Evolutionary conservation across 768 basidiomycete genomes (phyloP).

Genomic region (Collybia sp.): DNA sequence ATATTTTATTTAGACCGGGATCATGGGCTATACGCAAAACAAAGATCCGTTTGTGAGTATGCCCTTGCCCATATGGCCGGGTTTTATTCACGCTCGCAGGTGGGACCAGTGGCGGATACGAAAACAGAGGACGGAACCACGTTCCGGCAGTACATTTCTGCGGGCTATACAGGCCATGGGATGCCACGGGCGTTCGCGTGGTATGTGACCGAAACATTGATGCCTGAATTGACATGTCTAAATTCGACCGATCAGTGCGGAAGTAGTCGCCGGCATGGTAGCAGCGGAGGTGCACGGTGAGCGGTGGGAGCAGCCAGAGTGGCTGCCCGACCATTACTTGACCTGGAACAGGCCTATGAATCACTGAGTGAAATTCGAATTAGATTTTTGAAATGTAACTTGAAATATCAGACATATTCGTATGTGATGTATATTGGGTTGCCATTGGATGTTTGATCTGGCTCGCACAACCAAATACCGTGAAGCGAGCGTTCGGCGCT

Average conservation of each 20-base stretch:
- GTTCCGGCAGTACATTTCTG: constrained; percentile 65
- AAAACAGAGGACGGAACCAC: constrained; percentile 18
- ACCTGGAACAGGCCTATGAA: constrained; percentile 15
- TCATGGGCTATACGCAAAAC: constrained; percentile 68
- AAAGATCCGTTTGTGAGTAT: constrained; percentile 62
- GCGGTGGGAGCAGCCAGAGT: constrained; percentile 49
- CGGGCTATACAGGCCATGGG: constrained; percentile 74
- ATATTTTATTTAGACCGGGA: constrained; percentile 57
- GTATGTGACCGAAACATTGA: constrained; percentile 26
- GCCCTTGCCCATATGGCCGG: background rate
- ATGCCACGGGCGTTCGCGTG: constrained; percentile 77
- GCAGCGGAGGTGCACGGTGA: constrained; percentile 36
- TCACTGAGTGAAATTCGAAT: no score
- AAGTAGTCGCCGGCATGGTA: constrained; percentile 59
- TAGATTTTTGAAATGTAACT: no score
- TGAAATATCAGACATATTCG: no score
- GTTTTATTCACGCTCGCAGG: constrained; percentile 28
- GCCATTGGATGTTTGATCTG: no score
- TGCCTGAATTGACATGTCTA: background rate
- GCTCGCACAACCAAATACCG: no score
- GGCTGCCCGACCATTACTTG: constrained; percentile 58
- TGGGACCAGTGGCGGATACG: constrained; percentile 50
- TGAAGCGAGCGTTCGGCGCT: no score
- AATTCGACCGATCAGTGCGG: constrained; percentile 38
- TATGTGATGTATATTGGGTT: no score